These are phyloP conservation scores for Pisolithus sp. DNA, from an alignment of 768 basidiomycete species.

Conservation along the genomic window DNA sequence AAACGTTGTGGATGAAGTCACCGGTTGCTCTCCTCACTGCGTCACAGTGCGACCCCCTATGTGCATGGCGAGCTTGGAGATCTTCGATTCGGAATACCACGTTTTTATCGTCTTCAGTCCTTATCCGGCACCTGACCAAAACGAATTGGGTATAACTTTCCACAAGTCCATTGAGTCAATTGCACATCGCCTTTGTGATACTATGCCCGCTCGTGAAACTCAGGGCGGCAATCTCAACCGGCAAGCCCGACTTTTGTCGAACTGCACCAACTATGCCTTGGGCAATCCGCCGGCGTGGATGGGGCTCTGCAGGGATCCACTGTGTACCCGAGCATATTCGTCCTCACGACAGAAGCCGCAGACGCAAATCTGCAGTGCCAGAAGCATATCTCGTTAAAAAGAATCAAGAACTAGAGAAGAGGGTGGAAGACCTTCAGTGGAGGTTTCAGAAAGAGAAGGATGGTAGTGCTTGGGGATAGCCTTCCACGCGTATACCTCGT, in stretches of 20 bases:
- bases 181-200: conserved; percentile 34
- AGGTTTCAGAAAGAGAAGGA: no score
- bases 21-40: conserved; percentile 27
- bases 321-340: no score
- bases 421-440: no score
- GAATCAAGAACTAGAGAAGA: no score
- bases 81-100: conserved; percentile 16
- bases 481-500: no score
- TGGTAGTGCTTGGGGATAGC: no score
- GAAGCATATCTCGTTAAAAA: no score
- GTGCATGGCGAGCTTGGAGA: conserved; percentile 45
- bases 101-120: conserved; percentile 60
- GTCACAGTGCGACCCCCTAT: conserved; percentile 58
- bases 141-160: conserved; percentile 50
- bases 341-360: no score
- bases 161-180: conserved; percentile 37
- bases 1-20: conserved; percentile 6
- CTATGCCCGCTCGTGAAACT: conserved; percentile 37
- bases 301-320: conserved; percentile 10
- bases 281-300: conserved; percentile 30
- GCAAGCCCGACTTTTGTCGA: conserved; percentile 12
- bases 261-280: conserved; percentile 42
- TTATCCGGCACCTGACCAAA: conserved; percentile 41
- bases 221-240: conserved; percentile 32
- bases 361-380: no score